Percentiles rank a stretch among this genome's conserved stretches.
phyloP scores from a whole-genome alignment of 257 asterid species.

The Rhazya stricta region DNA sequence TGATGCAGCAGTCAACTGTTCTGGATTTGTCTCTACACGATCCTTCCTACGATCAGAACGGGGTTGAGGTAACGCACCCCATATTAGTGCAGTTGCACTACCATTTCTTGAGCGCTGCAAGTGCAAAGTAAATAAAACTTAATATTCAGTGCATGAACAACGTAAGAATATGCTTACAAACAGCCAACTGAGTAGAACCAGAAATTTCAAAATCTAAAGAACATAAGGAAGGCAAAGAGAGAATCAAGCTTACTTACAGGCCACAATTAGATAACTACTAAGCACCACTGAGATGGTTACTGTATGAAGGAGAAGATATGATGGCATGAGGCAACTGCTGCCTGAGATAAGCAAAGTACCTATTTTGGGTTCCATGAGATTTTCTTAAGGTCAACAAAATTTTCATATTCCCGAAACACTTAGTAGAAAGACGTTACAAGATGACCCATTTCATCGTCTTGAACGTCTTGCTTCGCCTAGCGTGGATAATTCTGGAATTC shows the following conservation, averaged over 20 bases:
- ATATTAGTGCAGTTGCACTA: constrained; percentile 67
- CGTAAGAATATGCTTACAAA: background rate
- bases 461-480: background rate
- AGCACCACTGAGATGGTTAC: background rate
- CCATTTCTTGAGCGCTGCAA: constrained; percentile 73
- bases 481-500: background rate
- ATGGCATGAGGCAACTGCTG: background rate
- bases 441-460: background rate
- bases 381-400: background rate
- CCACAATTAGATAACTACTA: background rate
- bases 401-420: background rate
- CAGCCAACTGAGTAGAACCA: background rate
- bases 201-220: constrained; percentile 3
- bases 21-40: constrained; percentile 98
- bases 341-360: background rate
- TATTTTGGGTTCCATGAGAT: background rate
- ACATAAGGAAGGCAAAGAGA: background rate
- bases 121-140: constrained; percentile 15
- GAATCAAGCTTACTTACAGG: background rate
- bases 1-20: constrained; percentile 98
- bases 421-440: background rate
- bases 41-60: constrained; percentile 94
- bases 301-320: background rate
- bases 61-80: constrained; percentile 99
- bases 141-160: background rate